Conservation (phyloP, 192 early-diverging fungal genomes). For the Mortierella alpina region DNA sequence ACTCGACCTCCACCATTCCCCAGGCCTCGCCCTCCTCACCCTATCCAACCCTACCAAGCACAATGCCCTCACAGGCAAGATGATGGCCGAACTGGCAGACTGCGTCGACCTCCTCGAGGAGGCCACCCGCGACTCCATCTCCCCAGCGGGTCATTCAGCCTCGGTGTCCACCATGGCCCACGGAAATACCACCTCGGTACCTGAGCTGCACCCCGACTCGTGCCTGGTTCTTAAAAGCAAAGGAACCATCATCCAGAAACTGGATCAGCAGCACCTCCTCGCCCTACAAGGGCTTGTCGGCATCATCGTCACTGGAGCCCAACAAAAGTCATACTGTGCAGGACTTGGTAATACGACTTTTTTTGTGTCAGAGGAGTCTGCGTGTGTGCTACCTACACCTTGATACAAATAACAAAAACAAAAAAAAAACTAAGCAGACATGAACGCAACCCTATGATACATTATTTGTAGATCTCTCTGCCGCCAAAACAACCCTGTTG, state of each 20-base stretch:
- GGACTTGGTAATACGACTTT: slow-evolving; percentile 55
- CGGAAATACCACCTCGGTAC: background rate
- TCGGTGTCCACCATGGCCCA: background rate
- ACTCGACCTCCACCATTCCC: slow-evolving; percentile 42
- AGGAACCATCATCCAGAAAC: background rate
- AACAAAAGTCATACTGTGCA: slow-evolving; percentile 60
- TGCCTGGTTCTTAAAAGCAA: slow-evolving; percentile 29
- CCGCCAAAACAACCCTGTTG: slow-evolving; percentile 60
- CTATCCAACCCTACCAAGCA: slow-evolving; percentile 60
- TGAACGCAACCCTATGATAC: background rate
- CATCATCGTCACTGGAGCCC: slow-evolving; percentile 54
- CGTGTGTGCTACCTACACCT: background rate
- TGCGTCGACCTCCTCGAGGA: slow-evolving; percentile 61
- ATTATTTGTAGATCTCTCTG: slow-evolving; percentile 58
- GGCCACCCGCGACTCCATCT: background rate
- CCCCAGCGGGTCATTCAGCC: background rate
- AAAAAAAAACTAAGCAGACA: slow-evolving; percentile 4
- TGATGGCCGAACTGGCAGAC: slow-evolving; percentile 72
- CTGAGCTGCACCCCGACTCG: slow-evolving; percentile 29
- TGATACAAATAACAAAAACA: background rate
- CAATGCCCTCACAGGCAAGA: slow-evolving; percentile 68
- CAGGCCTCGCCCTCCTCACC: slow-evolving; percentile 58
- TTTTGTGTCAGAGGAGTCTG: too few relatives aligned
- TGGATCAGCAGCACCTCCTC: slow-evolving; percentile 2
- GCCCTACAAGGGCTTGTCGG: slow-evolving; percentile 44